These are phyloP conservation scores for Wilcoxina mikolae DNA, from an alignment of 495 filamentous ascomycete genomes.

Conservation along the genomic window DNA sequence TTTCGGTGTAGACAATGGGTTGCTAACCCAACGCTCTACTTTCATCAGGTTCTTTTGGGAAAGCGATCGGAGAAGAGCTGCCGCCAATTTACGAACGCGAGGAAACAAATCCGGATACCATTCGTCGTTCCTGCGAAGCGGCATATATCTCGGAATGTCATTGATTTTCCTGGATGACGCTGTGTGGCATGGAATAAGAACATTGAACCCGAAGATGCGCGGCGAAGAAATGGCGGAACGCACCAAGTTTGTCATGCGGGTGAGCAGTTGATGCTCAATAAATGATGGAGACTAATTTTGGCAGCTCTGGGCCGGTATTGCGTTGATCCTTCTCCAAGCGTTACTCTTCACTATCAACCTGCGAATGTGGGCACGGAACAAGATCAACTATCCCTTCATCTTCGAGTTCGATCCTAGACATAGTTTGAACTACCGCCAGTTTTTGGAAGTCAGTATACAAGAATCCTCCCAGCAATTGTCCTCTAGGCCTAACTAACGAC, in stretches of 20 bases:
- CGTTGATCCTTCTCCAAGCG: constrained; percentile 21
- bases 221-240: constrained; percentile 33
- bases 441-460: too few relatives aligned
- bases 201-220: constrained; percentile 31
- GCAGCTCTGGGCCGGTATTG: constrained; percentile 23
- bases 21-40: background rate
- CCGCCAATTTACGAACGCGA: constrained; percentile 63
- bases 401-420: constrained; percentile 87
- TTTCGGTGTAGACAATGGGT: background rate
- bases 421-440: constrained; percentile 73
- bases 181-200: constrained; percentile 48
- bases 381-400: constrained; percentile 90
- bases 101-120: constrained; percentile 50
- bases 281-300: background rate
- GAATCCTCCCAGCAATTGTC: background rate
- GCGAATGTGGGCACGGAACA: constrained; percentile 60
- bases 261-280: too few relatives aligned
- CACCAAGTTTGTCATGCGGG: constrained; percentile 64
- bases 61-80: constrained; percentile 69
- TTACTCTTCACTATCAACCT: constrained; percentile 44
- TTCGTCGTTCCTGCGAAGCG: constrained; percentile 63
- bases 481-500: constrained; percentile 2
- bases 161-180: constrained; percentile 58
- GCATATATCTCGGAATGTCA: constrained; percentile 59
- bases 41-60: constrained; percentile 17